These are phyloP conservation scores for Alloteropsis angusta DNA, from an alignment of 202 grass and related monocot genomes.

Conservation along the genomic window DNA sequence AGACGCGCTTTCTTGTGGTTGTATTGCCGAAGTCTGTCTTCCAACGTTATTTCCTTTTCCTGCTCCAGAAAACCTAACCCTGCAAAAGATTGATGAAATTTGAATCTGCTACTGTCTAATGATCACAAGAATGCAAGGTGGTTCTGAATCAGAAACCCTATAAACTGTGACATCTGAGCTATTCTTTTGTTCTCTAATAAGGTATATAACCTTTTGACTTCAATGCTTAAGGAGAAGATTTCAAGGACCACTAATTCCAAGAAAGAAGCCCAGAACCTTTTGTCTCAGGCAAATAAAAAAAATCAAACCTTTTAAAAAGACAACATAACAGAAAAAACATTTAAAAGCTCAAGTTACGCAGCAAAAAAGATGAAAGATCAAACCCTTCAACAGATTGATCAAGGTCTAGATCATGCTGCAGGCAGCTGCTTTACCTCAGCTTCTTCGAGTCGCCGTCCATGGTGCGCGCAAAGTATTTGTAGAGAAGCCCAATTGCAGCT, in stretches of 20 bases:
- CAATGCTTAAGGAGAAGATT: not conserved
- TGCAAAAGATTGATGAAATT: slow-evolving; percentile 13
- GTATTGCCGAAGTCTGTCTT: not conserved
- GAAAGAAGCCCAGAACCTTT: not conserved
- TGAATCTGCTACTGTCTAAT: not conserved
- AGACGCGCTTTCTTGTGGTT: slow-evolving; percentile 5
- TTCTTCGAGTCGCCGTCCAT: slow-evolving; percentile 33
- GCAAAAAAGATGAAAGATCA: not conserved
- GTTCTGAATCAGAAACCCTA: not conserved
- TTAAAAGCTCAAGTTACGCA: slow-evolving; percentile 16
- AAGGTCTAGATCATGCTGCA: not conserved
- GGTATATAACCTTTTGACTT: not conserved
- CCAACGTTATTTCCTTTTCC: slow-evolving; percentile 18
- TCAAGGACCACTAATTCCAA: not conserved
- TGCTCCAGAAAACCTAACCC: slow-evolving; percentile 34
- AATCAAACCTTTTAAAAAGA: not conserved
- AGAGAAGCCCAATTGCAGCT: slow-evolving; percentile 19
- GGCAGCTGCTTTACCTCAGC: slow-evolving; percentile 32
- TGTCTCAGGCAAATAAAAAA: not conserved
- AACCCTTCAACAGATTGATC: slow-evolving; percentile 14
- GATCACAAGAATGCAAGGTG: not conserved
- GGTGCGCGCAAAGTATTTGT: slow-evolving; percentile 27
- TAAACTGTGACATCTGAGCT: not conserved
- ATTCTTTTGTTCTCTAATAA: not conserved
- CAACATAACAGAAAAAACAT: not conserved